A percentile compares a stretch with the other conserved stretches of the same genome.
These are phyloP conservation scores for Cicer cuneatum DNA, from an alignment of 306 rosid genomes.

Conservation along the genomic window DNA sequence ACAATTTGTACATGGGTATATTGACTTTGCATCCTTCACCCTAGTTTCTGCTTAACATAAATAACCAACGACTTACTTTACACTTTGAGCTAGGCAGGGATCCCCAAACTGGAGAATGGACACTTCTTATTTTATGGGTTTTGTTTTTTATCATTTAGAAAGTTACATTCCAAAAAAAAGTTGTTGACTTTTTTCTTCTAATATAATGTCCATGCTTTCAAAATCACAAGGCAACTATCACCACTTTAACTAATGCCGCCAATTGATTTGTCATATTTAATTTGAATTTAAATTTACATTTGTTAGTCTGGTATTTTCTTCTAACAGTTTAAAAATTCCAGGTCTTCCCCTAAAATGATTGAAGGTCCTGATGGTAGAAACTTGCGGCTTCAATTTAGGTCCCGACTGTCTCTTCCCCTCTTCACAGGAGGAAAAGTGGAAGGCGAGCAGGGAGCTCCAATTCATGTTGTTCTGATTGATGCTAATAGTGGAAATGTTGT, in stretches of 20 bases:
- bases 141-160: slow-evolving; percentile 6
- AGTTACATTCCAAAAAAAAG: slow-evolving; percentile 16
- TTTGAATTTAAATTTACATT: slow-evolving; percentile 30
- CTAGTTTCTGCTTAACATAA: slow-evolving; percentile 14
- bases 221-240: not conserved
- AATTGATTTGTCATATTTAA: slow-evolving; percentile 11
- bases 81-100: slow-evolving; percentile 17
- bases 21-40: not conserved
- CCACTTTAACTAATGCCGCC: slow-evolving; percentile 28
- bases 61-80: not conserved
- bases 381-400: slow-evolving; percentile 82
- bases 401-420: slow-evolving; percentile 91
- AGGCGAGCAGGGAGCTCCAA: slow-evolving; percentile 98
- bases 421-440: slow-evolving; percentile 99
- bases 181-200: not conserved
- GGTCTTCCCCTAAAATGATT: slow-evolving; percentile 95
- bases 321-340: slow-evolving; percentile 53
- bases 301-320: slow-evolving; percentile 36
- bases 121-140: slow-evolving; percentile 3
- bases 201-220: slow-evolving; percentile 10
- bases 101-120: slow-evolving; percentile 9
- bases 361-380: slow-evolving; percentile 93
- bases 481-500: slow-evolving; percentile 58
- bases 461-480: slow-evolving; percentile 89
- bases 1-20: not conserved